These are phyloP conservation scores for Stentor coeruleus DNA, from an alignment of 73 alveolate species.

Conservation along the genomic window DNA sequence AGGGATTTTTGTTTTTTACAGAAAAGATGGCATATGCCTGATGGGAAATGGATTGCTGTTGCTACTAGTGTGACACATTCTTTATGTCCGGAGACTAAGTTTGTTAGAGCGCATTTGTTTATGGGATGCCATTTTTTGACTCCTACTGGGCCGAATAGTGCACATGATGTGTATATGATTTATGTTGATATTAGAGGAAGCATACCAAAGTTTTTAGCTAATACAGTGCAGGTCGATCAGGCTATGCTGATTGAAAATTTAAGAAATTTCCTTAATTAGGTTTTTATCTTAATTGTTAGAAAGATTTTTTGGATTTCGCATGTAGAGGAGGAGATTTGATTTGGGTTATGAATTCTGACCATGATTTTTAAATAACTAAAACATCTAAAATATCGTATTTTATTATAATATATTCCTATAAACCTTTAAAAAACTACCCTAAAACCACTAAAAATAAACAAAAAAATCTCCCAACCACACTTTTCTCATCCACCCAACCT, in stretches of 20 bases:
- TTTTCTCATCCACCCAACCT: too few relatives aligned
- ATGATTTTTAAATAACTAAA: too few relatives aligned
- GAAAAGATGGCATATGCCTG: conserved; percentile 21
- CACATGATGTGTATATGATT: not conserved
- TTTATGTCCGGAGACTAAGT: conserved; percentile 17
- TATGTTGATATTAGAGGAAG: conserved; percentile 15
- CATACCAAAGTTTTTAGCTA: not conserved
- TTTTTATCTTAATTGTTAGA: not conserved
- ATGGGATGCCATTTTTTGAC: not conserved
- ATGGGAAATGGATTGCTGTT: not conserved
- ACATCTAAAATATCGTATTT: too few relatives aligned
- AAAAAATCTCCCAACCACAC: too few relatives aligned
- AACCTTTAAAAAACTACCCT: too few relatives aligned
- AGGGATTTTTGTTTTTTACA: conserved; percentile 47
- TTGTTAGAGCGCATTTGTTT: conserved; percentile 24
- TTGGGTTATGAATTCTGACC: too few relatives aligned
- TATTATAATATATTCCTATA: too few relatives aligned
- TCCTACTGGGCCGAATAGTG: not conserved
- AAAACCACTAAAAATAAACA: too few relatives aligned
- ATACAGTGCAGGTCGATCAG: conserved; percentile 11
- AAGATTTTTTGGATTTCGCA: not conserved
- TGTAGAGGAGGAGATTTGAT: too few relatives aligned
- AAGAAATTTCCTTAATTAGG: not conserved
- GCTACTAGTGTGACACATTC: conserved; percentile 15
- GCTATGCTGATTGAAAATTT: conserved; percentile 5